Base-by-base conservation (phyloP, 2,329 filamentous ascomycete genomes). In the Cephalotrichum gorgonifer region DNA sequence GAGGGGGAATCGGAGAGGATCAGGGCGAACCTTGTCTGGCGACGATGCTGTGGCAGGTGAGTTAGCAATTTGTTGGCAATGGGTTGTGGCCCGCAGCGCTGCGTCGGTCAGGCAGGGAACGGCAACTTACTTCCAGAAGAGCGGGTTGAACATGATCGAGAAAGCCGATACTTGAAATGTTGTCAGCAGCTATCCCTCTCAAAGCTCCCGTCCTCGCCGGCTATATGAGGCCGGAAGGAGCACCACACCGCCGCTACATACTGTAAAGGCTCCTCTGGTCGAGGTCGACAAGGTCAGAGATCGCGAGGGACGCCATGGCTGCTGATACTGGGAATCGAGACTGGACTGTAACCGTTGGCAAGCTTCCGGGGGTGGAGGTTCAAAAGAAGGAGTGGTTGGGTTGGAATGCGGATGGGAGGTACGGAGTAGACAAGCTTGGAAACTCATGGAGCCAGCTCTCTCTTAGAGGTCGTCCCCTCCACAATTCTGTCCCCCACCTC, bases 81-180 rank as follows among this genome's bases (percentile, higher is more conserved):
- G 33, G 35, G 15, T 17, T 20, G 23, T 23, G 2, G n/a, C 15
- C 6, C 25, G 2, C 41, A 14, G 8, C 15, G 9, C 15, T 17
- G 14, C 14, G 20, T 22, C 8, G 9, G 14, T 31, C n/a, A 42
- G 53, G n/a, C n/a, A n/a, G n/a, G n/a, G n/a, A n/a, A n/a, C n/a
- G n/a, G 31, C 9, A 48, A 77, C 87, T 74, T 76, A 95, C 90
- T 98, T 98, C 93, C 93, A 98, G 69, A 96, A 97, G n/a, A 93
- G 84, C 22, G 93, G 93, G 69, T 98, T 98, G 70, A 98, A 97
- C 44, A 84, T 77, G 68, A 98, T 95, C 48, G 86, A 79, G 50
- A 74, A 76, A 44, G 83, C 86, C 57, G 88, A 87, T 57, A 93
- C 90, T 95, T 44, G 51, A n/a, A 41, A 49, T n/a, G 45, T 11